Evolutionary conservation across 345 rosid species (phyloP).

Genomic region (Noccaea caerulescens): DNA sequence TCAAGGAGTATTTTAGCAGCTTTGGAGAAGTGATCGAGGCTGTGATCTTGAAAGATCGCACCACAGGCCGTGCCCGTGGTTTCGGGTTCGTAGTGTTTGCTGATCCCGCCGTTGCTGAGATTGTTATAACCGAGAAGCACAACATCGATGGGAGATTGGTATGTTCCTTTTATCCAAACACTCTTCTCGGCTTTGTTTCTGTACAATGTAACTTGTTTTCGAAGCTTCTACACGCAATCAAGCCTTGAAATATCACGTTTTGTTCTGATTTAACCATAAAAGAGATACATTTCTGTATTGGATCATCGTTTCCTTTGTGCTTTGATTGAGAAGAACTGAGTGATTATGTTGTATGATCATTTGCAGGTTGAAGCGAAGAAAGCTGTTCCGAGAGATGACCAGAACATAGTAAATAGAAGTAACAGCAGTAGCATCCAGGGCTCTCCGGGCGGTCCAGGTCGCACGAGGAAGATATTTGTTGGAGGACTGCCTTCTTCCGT

Average conservation of each 20-base stretch:
- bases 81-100: constrained; percentile 95
- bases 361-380: constrained; percentile 95
- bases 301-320: not conserved
- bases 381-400: constrained; percentile 94
- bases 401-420: constrained; percentile 63
- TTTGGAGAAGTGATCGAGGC: constrained; percentile 97
- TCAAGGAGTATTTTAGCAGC: constrained; percentile 83
- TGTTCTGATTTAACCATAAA: not conserved
- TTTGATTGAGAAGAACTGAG: not conserved
- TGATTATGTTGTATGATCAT: not conserved
- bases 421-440: constrained; percentile 58
- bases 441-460: constrained; percentile 73
- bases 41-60: constrained; percentile 96
- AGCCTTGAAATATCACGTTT: not conserved
- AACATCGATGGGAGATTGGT: constrained; percentile 95
- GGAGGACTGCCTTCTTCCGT: constrained; percentile 87
- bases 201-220: constrained; percentile 46
- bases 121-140: constrained; percentile 84
- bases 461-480: constrained; percentile 85
- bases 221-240: constrained; percentile 26
- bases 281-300: not conserved
- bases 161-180: constrained; percentile 18
- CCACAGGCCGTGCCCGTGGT: constrained; percentile 98
- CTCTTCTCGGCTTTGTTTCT: constrained; percentile 8
- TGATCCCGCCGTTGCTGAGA: constrained; percentile 87